phyloP scores from a whole-genome alignment of 345 rosid genomes.

The Bruguiera sexangula region DNA sequence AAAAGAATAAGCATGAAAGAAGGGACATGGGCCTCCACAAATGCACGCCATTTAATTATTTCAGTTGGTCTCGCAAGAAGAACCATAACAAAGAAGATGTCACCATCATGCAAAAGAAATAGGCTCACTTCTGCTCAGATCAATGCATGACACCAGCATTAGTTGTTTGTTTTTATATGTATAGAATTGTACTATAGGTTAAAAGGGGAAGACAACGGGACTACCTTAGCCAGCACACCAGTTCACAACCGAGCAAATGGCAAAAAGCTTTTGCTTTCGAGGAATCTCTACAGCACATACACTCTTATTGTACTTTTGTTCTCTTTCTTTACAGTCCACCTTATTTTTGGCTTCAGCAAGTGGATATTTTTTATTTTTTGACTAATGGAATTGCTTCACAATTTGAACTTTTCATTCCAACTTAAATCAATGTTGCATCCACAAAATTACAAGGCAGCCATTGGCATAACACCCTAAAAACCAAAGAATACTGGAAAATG shows the following conservation, averaged over 20 bases:
- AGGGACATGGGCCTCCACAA: constrained; percentile 38
- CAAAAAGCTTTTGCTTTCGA: neutral
- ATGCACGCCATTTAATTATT: neutral
- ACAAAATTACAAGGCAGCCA: constrained; percentile 26
- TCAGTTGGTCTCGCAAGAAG: neutral
- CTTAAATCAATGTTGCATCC: neutral
- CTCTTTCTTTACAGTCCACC: neutral
- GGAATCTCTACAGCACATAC: constrained; percentile 17
- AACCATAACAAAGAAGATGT: constrained; percentile 13
- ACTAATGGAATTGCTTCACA: too few relatives aligned
- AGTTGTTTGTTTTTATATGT: constrained; percentile 7
- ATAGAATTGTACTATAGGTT: neutral
- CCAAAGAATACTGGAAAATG: constrained; percentile 34
- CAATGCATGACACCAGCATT: constrained; percentile 13
- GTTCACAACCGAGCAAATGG: constrained; percentile 1
- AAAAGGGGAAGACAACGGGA: neutral
- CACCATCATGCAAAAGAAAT: constrained; percentile 10
- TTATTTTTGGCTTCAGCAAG: too few relatives aligned
- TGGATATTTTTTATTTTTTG: too few relatives aligned
- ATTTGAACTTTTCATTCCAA: too few relatives aligned
- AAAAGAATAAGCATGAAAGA: constrained; percentile 9
- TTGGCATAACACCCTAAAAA: constrained; percentile 18
- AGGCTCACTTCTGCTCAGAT: constrained; percentile 18
- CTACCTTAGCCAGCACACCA: neutral
- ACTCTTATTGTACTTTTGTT: neutral